Evolutionary conservation across 208 protist genomes (phyloP), one percentile per base, ranked within the genome.

Genomic region (Histomonas meleagridis): DNA sequence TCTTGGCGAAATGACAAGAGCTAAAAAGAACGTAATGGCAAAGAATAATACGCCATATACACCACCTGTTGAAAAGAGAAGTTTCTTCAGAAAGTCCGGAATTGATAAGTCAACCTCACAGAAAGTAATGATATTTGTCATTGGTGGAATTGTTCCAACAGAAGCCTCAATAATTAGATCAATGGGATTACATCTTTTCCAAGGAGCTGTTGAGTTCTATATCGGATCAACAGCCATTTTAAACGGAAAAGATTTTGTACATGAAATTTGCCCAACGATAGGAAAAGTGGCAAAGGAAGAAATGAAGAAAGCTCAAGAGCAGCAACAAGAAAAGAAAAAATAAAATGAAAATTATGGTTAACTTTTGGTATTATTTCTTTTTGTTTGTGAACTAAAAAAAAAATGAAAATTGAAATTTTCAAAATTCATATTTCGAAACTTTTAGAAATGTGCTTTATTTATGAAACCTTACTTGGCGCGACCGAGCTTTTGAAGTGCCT

Each of bases 211-310:
- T 12, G 46, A 55, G 46, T 86, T 51, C 46, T 86, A 86, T 55
- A 51, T 86, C 18, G 76, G 76, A 86, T 57, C 40, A n/a, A 86
- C 76, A 16, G 32, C 46, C 0, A 86, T 86, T 26, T n/a, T 86
- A 16, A 51, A 40, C 18, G 76, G 40, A 55, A 86, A 86, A n/a
- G 55, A 46, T 16, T 55, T 86, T 26, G 2, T 86, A 5, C 51
- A 86, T 43, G 76, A 86, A 38, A 55, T 86, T 43, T 86, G 76
- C 46, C 76, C 76, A 51, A 86, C 26, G 0, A 46, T 86, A n/a
- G n/a, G n/a, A n/a, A n/a, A n/a, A n/a, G n/a, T n/a, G n/a, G n/a
- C n/a, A n/a, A n/a, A n/a, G n/a, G n/a, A n/a, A n/a, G n/a, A n/a
- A n/a, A n/a, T n/a, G n/a, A n/a, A n/a, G n/a, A n/a, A n/a, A n/a